phyloP scores from a whole-genome alignment of 2,329 filamentous ascomycete genomes.

The Scortechinia acanthostroma region DNA sequence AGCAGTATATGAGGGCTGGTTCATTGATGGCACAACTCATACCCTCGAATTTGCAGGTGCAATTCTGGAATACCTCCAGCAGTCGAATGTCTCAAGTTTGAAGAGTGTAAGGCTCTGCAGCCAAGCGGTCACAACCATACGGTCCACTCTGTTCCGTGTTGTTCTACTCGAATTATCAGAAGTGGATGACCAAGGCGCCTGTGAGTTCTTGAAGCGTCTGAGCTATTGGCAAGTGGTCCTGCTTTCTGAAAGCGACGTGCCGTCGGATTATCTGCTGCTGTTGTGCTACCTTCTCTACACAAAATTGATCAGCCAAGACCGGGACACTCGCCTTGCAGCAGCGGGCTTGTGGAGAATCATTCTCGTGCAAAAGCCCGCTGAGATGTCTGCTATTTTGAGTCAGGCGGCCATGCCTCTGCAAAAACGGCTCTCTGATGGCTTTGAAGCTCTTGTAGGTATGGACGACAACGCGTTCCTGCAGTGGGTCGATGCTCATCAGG shows the following conservation, averaged over 20 bases:
- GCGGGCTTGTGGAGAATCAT: conserved; percentile 86
- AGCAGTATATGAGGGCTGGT: conserved; percentile 92
- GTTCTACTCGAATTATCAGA: conserved; percentile 78
- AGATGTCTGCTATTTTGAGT: conserved; percentile 68
- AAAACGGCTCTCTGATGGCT: conserved; percentile 65
- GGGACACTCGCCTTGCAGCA: conserved; percentile 65
- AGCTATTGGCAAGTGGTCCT: conserved; percentile 95
- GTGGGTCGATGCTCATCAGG: conserved; percentile 80
- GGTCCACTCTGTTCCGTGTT: conserved; percentile 70
- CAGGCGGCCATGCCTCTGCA: conserved; percentile 68
- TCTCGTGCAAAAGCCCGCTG: conserved; percentile 83
- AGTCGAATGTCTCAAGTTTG: conserved; percentile 70
- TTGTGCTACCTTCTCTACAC: conserved; percentile 90
- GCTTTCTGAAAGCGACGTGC: conserved; percentile 67
- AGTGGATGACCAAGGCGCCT: conserved; percentile 62
- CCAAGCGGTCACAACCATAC: conserved; percentile 71
- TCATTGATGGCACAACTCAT: conserved; percentile 77
- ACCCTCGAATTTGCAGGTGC: conserved; percentile 81
- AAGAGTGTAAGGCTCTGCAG: conserved; percentile 90
- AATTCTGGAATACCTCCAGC: conserved; percentile 80
- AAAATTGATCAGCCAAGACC: conserved; percentile 69
- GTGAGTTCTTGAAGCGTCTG: conserved; percentile 74
- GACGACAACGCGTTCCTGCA: conserved; percentile 81
- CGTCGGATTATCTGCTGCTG: conserved; percentile 76
- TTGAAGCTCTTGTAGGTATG: conserved; percentile 76